These are phyloP conservation scores for Heritiera littoralis DNA, from an alignment of 345 rosid genomes.

Conservation along the genomic window DNA sequence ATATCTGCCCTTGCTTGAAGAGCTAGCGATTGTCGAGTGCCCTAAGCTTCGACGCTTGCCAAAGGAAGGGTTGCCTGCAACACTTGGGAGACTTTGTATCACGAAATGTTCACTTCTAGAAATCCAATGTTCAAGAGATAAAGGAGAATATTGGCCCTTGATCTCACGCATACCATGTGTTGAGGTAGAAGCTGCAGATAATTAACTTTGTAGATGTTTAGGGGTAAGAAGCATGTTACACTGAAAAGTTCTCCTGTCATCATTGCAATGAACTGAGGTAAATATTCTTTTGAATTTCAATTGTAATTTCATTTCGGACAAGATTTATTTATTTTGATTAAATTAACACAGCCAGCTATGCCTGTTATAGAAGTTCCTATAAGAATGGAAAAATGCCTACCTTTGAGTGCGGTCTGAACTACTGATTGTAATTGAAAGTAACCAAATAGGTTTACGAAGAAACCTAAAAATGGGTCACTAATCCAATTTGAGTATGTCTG, in stretches of 20 bases:
- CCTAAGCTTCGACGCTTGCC: constrained; percentile 28
- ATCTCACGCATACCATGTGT: constrained; percentile 27
- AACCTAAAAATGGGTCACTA: neutral
- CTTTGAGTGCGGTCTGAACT: no score
- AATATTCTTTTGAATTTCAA: neutral
- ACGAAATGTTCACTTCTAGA: constrained; percentile 26
- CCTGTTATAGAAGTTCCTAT: no score
- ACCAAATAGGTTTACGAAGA: no score
- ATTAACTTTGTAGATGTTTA: neutral
- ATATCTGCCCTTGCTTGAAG: constrained; percentile 26
- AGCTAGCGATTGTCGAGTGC: constrained; percentile 24
- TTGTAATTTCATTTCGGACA: neutral
- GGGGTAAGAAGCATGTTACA: neutral
- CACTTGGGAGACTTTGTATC: constrained; percentile 25
- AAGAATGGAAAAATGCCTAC: no score
- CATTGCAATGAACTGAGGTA: neutral
- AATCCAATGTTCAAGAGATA: constrained; percentile 16
- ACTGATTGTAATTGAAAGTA: no score
- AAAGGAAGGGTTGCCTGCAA: constrained; percentile 28
- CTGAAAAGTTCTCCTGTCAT: neutral
- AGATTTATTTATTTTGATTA: neutral
- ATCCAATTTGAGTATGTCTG: neutral
- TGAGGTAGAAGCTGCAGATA: neutral
- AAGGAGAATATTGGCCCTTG: constrained; percentile 34
- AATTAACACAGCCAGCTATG: neutral